phyloP scores from a whole-genome alignment of 768 basidiomycete species.

The Phylloporus sp. region DNA sequence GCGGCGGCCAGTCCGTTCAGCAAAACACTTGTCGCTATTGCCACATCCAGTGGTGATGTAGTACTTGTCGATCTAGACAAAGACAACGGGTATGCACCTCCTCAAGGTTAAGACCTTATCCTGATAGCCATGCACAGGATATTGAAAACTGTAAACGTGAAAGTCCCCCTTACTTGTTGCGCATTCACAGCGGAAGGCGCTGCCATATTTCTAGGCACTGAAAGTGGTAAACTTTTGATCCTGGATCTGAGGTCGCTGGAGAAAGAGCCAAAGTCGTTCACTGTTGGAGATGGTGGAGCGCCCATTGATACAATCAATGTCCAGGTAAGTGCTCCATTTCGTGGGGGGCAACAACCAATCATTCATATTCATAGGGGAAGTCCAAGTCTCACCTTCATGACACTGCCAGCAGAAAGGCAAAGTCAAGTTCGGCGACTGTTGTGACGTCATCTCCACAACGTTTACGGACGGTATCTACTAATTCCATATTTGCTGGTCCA shows the following conservation, averaged over 20 bases:
- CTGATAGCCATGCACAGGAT: conserved; percentile 37
- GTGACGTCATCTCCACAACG: conserved; percentile 9
- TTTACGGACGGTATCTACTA: conserved; percentile 7
- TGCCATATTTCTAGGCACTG: conserved; percentile 61
- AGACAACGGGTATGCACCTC: conserved; percentile 55
- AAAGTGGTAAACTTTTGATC: conserved; percentile 57
- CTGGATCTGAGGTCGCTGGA: conserved; percentile 65
- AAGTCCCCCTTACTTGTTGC: conserved; percentile 53
- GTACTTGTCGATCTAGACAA: conserved; percentile 70
- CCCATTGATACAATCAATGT: conserved; percentile 53
- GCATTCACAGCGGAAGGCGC: conserved; percentile 69
- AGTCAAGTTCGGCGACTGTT: conserved; percentile 7
- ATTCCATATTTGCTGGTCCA: background rate
- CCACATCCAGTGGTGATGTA: conserved; percentile 51
- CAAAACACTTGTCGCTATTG: conserved; percentile 63
- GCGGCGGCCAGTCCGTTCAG: conserved; percentile 72
- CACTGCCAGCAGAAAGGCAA: conserved; percentile 3
- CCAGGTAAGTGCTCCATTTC: conserved; percentile 41
- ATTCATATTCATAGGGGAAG: conserved; percentile 11
- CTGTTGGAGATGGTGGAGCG: conserved; percentile 44
- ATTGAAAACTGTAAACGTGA: conserved; percentile 54
- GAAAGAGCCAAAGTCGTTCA: conserved; percentile 54
- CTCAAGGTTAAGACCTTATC: background rate
- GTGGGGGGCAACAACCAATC: background rate
- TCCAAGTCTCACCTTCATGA: conserved; percentile 11